These are phyloP conservation scores for Agrostemma githago DNA, from an alignment of 148 eudicot genomes.

Conservation along the genomic window DNA sequence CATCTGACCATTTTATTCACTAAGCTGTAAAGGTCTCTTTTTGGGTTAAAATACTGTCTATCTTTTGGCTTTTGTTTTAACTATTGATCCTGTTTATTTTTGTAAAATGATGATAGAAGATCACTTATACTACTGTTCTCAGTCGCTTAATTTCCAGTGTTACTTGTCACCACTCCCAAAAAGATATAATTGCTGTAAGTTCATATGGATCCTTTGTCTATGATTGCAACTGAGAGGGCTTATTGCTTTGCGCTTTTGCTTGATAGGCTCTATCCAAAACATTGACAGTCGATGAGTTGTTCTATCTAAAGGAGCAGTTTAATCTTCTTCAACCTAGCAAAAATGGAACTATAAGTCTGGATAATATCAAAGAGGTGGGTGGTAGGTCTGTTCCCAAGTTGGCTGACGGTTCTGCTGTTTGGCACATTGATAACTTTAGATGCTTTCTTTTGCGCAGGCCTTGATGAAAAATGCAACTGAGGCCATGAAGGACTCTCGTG, in stretches of 20 bases:
- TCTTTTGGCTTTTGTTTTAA: background rate
- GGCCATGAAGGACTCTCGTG: constrained; percentile 91
- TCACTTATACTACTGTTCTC: background rate
- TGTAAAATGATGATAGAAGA: background rate
- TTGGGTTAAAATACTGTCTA: background rate
- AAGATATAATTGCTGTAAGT: background rate
- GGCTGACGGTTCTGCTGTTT: background rate
- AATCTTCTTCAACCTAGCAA: constrained; percentile 72
- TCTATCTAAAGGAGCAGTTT: constrained; percentile 80
- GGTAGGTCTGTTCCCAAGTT: constrained; percentile 36
- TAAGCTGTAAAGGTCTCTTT: background rate
- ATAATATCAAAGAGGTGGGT: constrained; percentile 77
- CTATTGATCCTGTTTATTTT: background rate
- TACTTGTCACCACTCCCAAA: background rate
- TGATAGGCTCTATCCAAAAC: constrained; percentile 89
- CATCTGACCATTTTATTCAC: background rate
- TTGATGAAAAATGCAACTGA: constrained; percentile 77
- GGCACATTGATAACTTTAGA: background rate
- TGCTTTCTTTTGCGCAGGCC: constrained; percentile 47
- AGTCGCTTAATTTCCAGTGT: background rate
- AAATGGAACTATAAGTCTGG: constrained; percentile 75
- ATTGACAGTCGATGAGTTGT: constrained; percentile 74
- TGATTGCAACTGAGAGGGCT: background rate
- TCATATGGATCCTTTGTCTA: background rate
- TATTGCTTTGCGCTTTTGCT: background rate